Evolutionary conservation across 129 eudicot genomes (phyloP).

Genomic region (Flaveria brownii): DNA sequence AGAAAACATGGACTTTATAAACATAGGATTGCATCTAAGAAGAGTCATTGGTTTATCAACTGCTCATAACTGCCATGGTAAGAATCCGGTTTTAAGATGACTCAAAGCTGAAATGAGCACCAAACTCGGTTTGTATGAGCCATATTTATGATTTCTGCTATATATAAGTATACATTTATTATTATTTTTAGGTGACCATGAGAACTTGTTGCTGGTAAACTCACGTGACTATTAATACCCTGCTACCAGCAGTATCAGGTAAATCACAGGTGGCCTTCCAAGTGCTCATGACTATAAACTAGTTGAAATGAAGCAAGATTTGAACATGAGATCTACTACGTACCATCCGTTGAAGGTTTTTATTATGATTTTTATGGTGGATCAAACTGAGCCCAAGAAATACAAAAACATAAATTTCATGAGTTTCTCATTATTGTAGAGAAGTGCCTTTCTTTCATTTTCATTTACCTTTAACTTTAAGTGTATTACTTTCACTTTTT

Average conservation of each 20-base stretch:
- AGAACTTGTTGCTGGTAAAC: too few species aligned
- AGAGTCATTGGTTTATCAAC: not conserved
- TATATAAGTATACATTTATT: not conserved
- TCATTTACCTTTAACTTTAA: constrained; percentile 33
- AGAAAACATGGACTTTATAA: constrained; percentile 11
- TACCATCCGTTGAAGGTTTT: too few species aligned
- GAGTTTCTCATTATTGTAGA: constrained; percentile 3
- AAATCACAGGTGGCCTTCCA: too few species aligned
- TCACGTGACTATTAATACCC: too few species aligned
- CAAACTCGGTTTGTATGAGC: not conserved
- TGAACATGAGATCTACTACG: too few species aligned
- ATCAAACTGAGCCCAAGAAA: constrained; percentile 7
- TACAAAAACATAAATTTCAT: constrained; percentile 5
- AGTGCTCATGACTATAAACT: too few species aligned
- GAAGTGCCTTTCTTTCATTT: constrained; percentile 36
- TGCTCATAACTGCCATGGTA: constrained; percentile 2
- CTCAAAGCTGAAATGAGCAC: not conserved
- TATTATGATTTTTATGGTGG: not conserved
- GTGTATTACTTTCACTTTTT: constrained; percentile 37
- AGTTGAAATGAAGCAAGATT: too few species aligned
- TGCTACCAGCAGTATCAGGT: too few species aligned
- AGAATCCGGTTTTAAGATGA: not conserved
- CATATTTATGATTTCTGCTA: not conserved
- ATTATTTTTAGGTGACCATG: too few species aligned
- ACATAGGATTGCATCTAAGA: constrained; percentile 5